Base-by-base conservation (phyloP, 768 basidiomycete genomes). In the Neoboletus magnificus region DNA sequence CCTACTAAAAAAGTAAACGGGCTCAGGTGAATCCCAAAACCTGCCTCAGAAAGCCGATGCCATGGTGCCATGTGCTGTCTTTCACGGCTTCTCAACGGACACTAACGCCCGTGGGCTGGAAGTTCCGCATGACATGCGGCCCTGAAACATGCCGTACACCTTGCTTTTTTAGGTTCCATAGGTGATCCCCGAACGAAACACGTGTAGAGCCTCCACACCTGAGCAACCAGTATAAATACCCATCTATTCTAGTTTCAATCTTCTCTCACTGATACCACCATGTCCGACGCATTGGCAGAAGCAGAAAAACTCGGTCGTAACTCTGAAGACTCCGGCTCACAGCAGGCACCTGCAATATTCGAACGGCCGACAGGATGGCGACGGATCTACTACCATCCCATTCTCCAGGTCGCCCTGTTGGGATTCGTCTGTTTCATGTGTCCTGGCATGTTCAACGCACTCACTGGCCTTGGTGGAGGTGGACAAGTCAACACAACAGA, bases 401-500 rank as follows among this genome's bases (percentile, higher is more conserved):
- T 53, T 22, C 33, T 59, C 15, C 69, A 70, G 51, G 73, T 87
- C 48, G 51, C 51, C 0, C 73, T 91, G 69, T 75, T 90, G 18
- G 89, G 87, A 40, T 77, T 90, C 45, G 82, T 90, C 25, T 70
- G 63, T 57, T 84, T 84, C 66, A 81, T 84, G 82, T 59, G 74
- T 53, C 73, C 73, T 68, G 89, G 90, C 55, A 79, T 91, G 54
- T 91, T 89, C 73, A 93, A 91, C 64, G 84, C 89, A 0, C 74
- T 91, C 63, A 86, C 82, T 52, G 89, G 91, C 33, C 77, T 94
- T 43, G 91, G 92, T 5, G 90, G 80, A 42, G 90, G 88, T 41
- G 91, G 91, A 0, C 87, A 88, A 70, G 65, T 89, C 41, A 84
- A 88, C 62, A 50, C 79, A 4, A 76, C 74, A 3, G 87, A 82